A percentile compares a stretch with the other conserved stretches of the same genome.
Conservation (phyloP, 1,284 basidiomycete species). For the Apiotrichum porosum region DNA sequence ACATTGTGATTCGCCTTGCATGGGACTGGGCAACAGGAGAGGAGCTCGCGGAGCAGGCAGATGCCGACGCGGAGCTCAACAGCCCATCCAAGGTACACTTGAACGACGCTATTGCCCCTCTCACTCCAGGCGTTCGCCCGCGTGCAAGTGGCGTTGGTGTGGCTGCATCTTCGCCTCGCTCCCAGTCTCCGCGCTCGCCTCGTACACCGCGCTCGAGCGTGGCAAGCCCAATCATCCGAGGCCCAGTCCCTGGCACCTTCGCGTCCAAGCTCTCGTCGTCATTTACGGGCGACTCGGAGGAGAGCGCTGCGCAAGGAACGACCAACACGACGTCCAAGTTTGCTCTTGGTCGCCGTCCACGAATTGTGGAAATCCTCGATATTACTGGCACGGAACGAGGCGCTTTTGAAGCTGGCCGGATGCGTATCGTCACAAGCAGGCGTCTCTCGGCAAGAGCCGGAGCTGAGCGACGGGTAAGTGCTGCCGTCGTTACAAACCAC, state of each 20-base stretch:
- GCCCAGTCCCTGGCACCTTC: neutral
- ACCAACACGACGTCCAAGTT: conserved; percentile 12
- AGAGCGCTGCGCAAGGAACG: conserved; percentile 3
- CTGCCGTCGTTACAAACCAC: neutral
- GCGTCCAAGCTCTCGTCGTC: neutral
- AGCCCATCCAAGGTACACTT: neutral
- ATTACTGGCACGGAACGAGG: conserved; percentile 33
- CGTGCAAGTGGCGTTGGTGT: too few relatives aligned
- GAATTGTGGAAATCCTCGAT: conserved; percentile 26
- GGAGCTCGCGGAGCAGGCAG: conserved; percentile 8
- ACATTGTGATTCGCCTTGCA: conserved; percentile 76
- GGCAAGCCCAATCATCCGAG: neutral
- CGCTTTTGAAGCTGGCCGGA: conserved; percentile 26
- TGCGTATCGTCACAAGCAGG: conserved; percentile 44
- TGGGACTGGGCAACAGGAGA: conserved; percentile 63
- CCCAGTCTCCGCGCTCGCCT: neutral
- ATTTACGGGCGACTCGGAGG: conserved; percentile 2
- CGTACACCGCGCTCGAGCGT: neutral
- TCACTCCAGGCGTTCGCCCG: neutral
- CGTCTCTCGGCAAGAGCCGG: conserved; percentile 45
- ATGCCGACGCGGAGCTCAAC: conserved; percentile 14
- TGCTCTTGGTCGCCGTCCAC: conserved; percentile 17
- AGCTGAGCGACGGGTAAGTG: conserved; percentile 43
- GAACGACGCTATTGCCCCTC: neutral
- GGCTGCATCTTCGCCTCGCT: neutral